These are phyloP conservation scores for Byssochlamys sp. DNA, from an alignment of 2,329 filamentous ascomycete species.

Conservation along the genomic window DNA sequence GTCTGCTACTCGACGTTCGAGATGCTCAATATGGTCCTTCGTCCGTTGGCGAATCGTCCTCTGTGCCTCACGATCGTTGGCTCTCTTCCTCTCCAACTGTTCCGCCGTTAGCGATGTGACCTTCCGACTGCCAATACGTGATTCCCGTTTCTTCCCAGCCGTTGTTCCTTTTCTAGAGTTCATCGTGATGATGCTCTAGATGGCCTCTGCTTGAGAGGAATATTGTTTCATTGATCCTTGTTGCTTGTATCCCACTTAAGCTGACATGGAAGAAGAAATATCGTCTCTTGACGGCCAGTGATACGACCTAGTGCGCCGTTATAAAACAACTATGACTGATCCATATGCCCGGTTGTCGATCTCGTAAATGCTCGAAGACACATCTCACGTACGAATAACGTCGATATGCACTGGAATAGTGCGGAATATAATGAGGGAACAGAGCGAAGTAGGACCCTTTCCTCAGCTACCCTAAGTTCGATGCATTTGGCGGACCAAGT, in stretches of 20 bases:
- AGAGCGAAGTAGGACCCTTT: background rate
- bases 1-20: slow-evolving; percentile 47
- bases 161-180: slow-evolving; percentile 13
- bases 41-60: slow-evolving; percentile 50
- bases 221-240: background rate
- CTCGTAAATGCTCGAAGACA: background rate
- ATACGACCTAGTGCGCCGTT: background rate
- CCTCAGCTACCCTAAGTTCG: background rate
- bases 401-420: background rate
- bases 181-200: slow-evolving; percentile 10
- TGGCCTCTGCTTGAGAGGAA: background rate
- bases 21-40: slow-evolving; percentile 49
- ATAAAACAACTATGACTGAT: background rate
- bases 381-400: background rate
- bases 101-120: slow-evolving; percentile 49
- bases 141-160: slow-evolving; percentile 28
- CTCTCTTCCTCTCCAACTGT: slow-evolving; percentile 50
- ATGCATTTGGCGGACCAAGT: background rate
- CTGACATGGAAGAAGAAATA: background rate
- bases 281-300: background rate
- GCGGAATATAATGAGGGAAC: background rate
- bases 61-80: slow-evolving; percentile 53
- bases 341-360: background rate
- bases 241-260: background rate
- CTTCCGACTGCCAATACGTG: slow-evolving; percentile 48